phyloP scores from a whole-genome alignment of 495 filamentous ascomycete genomes.

The Penicillium silybi region DNA sequence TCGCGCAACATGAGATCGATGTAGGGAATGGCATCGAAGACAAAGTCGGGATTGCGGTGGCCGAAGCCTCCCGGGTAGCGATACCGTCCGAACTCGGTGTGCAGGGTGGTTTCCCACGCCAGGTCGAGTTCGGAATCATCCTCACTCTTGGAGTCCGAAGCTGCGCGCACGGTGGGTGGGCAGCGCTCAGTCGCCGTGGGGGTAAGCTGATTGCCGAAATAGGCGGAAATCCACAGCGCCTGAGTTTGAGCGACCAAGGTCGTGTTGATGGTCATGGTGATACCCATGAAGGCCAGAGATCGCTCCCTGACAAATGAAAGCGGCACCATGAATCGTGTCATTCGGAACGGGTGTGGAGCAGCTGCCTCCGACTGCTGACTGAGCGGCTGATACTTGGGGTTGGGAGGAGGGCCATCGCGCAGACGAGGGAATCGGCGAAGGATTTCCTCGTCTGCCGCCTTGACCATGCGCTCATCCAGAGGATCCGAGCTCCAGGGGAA shows the following conservation, averaged over 20 bases:
- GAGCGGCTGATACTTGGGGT: slow-evolving; percentile 28
- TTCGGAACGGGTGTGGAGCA: slow-evolving; percentile 40
- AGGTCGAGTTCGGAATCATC: slow-evolving; percentile 24
- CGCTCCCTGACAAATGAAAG: slow-evolving; percentile 51
- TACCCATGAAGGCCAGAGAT: slow-evolving; percentile 65
- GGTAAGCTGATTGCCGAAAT: slow-evolving; percentile 45
- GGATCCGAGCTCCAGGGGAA: slow-evolving; percentile 34
- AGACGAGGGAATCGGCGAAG: slow-evolving; percentile 63
- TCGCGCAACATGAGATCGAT: slow-evolving; percentile 67
- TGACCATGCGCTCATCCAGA: slow-evolving; percentile 22
- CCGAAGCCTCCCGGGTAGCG: slow-evolving; percentile 65
- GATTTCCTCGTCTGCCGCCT: slow-evolving; percentile 62
- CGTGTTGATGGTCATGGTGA: slow-evolving; percentile 61
- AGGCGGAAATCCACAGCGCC: slow-evolving; percentile 69
- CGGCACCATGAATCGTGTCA: slow-evolving; percentile 71
- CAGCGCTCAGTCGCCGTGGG: slow-evolving; percentile 24
- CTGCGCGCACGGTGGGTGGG: slow-evolving; percentile 14
- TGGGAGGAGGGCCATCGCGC: slow-evolving; percentile 32
- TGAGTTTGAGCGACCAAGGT: slow-evolving; percentile 61
- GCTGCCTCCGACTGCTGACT: slow-evolving; percentile 28
- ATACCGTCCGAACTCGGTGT: slow-evolving; percentile 65
- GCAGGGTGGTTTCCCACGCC: slow-evolving; percentile 56
- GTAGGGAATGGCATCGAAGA: slow-evolving; percentile 77
- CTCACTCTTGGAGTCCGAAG: slow-evolving; percentile 17
- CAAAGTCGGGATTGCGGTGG: slow-evolving; percentile 61